A percentile compares a stretch with the other conserved stretches of the same genome.
Conservation (phyloP, 768 basidiomycete genomes). For the Tulasnella sp. region DNA sequence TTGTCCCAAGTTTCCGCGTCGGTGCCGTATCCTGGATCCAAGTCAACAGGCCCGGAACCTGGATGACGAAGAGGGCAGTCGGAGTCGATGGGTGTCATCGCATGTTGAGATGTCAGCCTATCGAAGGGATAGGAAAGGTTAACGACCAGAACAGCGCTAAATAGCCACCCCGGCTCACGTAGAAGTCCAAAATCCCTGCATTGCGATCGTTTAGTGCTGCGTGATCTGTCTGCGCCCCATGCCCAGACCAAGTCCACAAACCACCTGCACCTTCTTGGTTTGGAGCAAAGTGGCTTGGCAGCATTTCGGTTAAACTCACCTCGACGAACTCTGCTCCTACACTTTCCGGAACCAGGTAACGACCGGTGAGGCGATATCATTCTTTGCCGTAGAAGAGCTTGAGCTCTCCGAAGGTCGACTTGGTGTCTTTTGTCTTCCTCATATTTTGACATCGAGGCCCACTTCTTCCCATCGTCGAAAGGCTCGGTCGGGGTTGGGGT, state of each 20-base stretch:
- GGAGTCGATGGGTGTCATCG: constrained; percentile 88
- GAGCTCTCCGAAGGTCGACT: constrained; percentile 65
- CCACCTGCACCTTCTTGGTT: constrained; percentile 46
- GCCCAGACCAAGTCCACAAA: constrained; percentile 57
- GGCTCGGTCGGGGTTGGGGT: constrained; percentile 45
- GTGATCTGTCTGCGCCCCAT: constrained; percentile 65
- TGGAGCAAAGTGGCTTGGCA: too few relatives aligned
- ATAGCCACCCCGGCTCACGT: constrained; percentile 56
- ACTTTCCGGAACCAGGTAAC: constrained; percentile 83
- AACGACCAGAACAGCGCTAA: neutral
- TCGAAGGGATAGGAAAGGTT: neutral
- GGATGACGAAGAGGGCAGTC: constrained; percentile 70
- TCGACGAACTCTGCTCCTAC: constrained; percentile 77
- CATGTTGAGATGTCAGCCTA: constrained; percentile 73
- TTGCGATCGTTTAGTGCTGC: constrained; percentile 86
- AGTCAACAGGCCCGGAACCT: neutral
- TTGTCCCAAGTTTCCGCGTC: constrained; percentile 55
- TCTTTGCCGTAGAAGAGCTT: constrained; percentile 89
- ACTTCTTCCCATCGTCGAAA: constrained; percentile 48
- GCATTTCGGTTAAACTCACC: too few relatives aligned
- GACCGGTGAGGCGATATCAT: constrained; percentile 93
- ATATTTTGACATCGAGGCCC: constrained; percentile 48
- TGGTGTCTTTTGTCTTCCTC: constrained; percentile 44
- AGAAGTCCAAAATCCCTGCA: constrained; percentile 71
- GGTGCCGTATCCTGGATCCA: constrained; percentile 80